phyloP scores from a whole-genome alignment of 179 eudicot genomes.

The Beta corolliflora region DNA sequence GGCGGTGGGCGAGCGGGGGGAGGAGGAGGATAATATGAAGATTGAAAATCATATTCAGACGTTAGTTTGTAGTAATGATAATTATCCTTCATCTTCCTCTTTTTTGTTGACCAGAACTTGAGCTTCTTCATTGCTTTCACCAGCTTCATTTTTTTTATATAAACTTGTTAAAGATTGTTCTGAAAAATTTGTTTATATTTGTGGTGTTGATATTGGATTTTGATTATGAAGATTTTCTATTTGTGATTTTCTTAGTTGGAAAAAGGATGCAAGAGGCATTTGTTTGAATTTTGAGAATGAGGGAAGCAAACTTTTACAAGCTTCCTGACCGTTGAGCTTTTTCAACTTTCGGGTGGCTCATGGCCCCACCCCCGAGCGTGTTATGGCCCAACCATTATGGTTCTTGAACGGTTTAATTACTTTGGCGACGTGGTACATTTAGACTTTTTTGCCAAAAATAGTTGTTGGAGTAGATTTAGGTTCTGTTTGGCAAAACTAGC shows the following conservation, averaged over 20 bases:
- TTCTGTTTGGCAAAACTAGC: too few relatives aligned
- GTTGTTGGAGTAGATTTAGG: too few relatives aligned
- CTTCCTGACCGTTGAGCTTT: slow-evolving; percentile 11
- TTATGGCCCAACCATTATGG: neutral
- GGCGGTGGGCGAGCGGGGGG: neutral
- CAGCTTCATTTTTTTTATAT: slow-evolving; percentile 39
- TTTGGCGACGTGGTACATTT: too few relatives aligned
- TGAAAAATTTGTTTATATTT: neutral
- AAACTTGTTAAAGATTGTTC: neutral
- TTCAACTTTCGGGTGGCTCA: neutral
- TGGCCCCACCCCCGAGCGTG: neutral
- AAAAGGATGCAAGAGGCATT: neutral
- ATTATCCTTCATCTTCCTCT: slow-evolving; percentile 35
- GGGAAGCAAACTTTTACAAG: neutral
- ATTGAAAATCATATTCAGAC: neutral
- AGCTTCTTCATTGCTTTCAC: slow-evolving; percentile 55
- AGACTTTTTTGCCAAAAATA: too few relatives aligned
- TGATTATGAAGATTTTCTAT: neutral
- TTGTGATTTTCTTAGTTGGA: neutral
- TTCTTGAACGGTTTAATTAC: too few relatives aligned
- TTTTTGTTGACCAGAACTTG: slow-evolving; percentile 62
- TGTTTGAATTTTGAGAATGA: neutral
- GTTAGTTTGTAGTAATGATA: neutral
- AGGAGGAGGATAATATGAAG: neutral
- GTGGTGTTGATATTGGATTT: neutral